Evolutionary conservation across 164 flowering plant species (phyloP).

Genomic region (grape (Vitis vinifera)): DNA sequence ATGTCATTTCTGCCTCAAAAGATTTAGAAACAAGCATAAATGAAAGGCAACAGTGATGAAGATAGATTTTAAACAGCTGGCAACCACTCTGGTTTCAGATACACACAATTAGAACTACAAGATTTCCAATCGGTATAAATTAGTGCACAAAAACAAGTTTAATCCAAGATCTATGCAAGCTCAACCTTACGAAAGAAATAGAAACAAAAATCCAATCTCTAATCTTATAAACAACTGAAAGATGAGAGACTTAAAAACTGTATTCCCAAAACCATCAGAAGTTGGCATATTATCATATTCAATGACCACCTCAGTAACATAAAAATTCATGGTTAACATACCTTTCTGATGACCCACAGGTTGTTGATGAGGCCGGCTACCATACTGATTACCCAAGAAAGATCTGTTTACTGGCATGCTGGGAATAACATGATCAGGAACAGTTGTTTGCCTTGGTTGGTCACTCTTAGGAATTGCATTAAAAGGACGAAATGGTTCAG

Average conservation of each 20-base stretch:
- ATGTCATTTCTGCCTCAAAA: not conserved
- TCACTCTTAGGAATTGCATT: constrained; percentile 44
- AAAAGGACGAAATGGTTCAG: constrained; percentile 43
- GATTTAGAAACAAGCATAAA: not conserved
- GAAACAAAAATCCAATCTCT: too few relatives aligned
- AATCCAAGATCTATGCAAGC: not conserved
- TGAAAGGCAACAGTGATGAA: not conserved
- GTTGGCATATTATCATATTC: not conserved
- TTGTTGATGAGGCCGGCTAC: constrained; percentile 58
- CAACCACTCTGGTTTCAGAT: not conserved
- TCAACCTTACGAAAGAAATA: not conserved
- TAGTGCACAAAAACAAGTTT: not conserved
- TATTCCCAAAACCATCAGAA: not conserved
- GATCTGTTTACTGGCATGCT: constrained; percentile 40
- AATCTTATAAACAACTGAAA: not conserved
- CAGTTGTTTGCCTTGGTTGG: constrained; percentile 35
- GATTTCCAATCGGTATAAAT: not conserved
- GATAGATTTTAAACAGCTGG: not conserved
- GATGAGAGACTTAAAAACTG: not conserved
- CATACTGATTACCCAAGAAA: constrained; percentile 45
- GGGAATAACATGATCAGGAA: constrained; percentile 39
- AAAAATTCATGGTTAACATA: constrained; percentile 8
- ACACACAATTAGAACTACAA: not conserved
- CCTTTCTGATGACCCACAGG: constrained; percentile 79
- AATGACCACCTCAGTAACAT: not conserved